These are phyloP conservation scores for Fusarium pseudocircinatum DNA, from an alignment of 2,329 filamentous ascomycete species.

Conservation along the genomic window DNA sequence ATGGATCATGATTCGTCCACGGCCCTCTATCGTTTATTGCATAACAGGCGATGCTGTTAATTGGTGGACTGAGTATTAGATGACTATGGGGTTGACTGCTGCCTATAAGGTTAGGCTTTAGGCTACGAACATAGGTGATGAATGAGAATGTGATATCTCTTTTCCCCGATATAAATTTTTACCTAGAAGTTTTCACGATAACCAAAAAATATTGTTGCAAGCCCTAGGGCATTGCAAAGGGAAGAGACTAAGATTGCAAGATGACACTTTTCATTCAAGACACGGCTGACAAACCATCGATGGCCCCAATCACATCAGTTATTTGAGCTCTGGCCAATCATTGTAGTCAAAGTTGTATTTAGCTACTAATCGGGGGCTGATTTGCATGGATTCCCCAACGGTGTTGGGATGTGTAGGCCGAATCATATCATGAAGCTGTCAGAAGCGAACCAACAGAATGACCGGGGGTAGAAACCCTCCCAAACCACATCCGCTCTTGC, in stretches of 20 bases:
- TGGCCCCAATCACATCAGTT: too few species aligned
- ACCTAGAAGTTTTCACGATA: too few species aligned
- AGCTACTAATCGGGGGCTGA: background rate
- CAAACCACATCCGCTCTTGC: background rate
- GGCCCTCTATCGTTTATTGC: too few species aligned
- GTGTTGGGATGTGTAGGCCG: background rate
- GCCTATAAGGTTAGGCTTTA: too few species aligned
- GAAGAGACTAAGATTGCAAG: too few species aligned
- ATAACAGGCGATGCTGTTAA: too few species aligned
- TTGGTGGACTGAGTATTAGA: background rate
- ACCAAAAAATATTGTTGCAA: too few species aligned
- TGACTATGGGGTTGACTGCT: too few species aligned
- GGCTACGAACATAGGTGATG: too few species aligned
- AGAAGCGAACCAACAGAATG: background rate
- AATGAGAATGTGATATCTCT: too few species aligned
- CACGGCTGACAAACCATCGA: background rate
- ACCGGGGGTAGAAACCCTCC: background rate
- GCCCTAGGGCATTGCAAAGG: too few species aligned
- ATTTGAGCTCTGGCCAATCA: background rate
- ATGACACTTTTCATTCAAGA: background rate
- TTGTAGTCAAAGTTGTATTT: background rate
- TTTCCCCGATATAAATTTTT: too few species aligned
- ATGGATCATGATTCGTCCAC: accelerated
- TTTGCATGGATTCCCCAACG: background rate
- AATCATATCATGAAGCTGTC: background rate